Base-by-base conservation (phyloP, 257 asterid species). In the Solanum rostratum region DNA sequence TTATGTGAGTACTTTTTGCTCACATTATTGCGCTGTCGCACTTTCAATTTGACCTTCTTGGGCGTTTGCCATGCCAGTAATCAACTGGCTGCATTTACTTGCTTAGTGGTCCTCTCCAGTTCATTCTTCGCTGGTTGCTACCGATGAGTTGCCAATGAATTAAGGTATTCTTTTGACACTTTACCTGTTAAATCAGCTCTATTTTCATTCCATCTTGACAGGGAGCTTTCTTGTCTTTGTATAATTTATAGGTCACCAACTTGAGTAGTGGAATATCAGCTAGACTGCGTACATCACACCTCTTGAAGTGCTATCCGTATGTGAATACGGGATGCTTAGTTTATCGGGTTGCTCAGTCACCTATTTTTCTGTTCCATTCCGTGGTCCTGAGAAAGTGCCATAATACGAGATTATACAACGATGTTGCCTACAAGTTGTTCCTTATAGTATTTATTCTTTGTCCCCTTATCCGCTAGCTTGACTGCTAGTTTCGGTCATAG, bases 81-180 rank as follows among this genome's bases (percentile, higher is more conserved):
- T 59, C 41, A 81, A 81, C 84, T 63, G 54, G 18, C 41, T 39
- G 54, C 84, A 81, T 81, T 81, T 27, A 41, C 74, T 81, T 81
- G 52, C 73, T 37, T 57, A 22, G 84, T 81, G 84, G 84, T 81
- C 84, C 84, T 55, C 71, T 81, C 84, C 84, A 59, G 57, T 59
- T 81, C 37, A 63, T 59, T 81, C 55, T 43, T 81, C 7, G 59
- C 59, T 81, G 74, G 84, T 81, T 39, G 57, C 84, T n/a, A 14
- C 63, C 33, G 66, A 46, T 74, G 81, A 24, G 57, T 73, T 73
- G 80, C 80, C 57, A 71, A 71, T 5, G 39, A 73, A 73, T 24
- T n/a, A 57, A 3, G 41, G 59, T 14, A 14, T 3, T 22, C 33
- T 50, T 74, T 46, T 24, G 33, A 45, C 6, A 16, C n/a, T 43